Evolutionary conservation across 257 asterid genomes (phyloP).

Genomic region (Solanum megistacrolobum): DNA sequence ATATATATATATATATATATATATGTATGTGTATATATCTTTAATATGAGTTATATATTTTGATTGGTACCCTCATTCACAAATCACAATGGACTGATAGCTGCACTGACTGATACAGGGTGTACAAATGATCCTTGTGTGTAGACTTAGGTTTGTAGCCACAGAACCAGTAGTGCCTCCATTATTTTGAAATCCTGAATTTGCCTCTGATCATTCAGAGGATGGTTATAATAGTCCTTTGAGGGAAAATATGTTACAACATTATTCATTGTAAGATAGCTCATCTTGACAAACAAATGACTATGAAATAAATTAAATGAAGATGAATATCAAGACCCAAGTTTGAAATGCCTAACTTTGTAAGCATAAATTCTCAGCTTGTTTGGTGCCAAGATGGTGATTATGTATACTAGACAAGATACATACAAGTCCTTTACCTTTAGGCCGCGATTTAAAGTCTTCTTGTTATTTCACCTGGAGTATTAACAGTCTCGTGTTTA

Average conservation of each 20-base stretch:
- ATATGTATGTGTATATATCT: not conserved
- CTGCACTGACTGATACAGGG: not conserved
- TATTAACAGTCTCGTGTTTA: not conserved
- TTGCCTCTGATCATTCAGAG: not conserved
- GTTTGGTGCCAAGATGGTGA: not conserved
- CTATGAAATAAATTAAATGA: not conserved
- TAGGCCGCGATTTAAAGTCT: not conserved
- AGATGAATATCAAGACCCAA: not conserved
- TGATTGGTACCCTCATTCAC: not conserved
- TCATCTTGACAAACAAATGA: not conserved
- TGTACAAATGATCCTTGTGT: not conserved
- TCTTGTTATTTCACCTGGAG: too few relatives aligned
- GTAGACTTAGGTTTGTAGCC: not conserved
- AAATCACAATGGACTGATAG: not conserved
- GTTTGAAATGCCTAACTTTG: not conserved
- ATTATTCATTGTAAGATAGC: not conserved
- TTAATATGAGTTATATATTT: not conserved
- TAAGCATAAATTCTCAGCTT: not conserved
- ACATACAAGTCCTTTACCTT: not conserved
- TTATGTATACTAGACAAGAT: not conserved
- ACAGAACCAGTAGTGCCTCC: not conserved
- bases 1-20: not conserved
- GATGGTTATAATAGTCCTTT: not conserved
- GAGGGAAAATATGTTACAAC: not conserved
- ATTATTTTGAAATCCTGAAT: too few relatives aligned